Base-by-base conservation (phyloP, 306 rosid species). In the Styphnolobium japonicum region DNA sequence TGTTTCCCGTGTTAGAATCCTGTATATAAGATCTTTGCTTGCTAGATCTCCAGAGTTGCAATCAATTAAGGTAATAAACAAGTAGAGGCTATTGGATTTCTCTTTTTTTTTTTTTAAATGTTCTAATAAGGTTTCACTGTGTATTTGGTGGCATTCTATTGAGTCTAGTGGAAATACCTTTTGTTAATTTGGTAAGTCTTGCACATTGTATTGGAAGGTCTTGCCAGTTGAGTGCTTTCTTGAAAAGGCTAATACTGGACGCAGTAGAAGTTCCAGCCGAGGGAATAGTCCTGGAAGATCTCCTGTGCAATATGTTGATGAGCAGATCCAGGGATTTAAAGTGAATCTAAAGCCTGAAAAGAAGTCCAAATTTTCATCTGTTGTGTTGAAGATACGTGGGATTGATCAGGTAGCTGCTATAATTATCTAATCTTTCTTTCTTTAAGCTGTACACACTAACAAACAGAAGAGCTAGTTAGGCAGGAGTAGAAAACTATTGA, bases 1-100 rank as follows among this genome's bases (percentile, higher is more conserved):
- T 77, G 92, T 94, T 84, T 94, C 98, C 76, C 97, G 98, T 34
- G 98, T 94, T 85, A 90, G 98, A 86, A 92, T 94, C 71, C 86
- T 94, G 83, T 92, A 94, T 80, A 91, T 94, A 80, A 86, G 98
- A 85, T 94, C 98, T 40, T 86, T 94, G 82, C 93, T 94, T 84
- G 95, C 97, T 67, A 92, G 97, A 85, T 92, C 98, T 33, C 95
- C 98, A 2, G 98, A 94, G 85, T 87, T 94, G 86, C 97, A 94
- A 85, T 92, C 98, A 76, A 94, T 94, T 84, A 94, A 92, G 98
- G 98, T 92, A 86, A 64, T 37, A 64, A 33, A 74, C 63, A 18
- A 42, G 55, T 56, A 67, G 65, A 46, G 73, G 63, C 42, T 71
- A 18, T 22, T 3, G 65, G 23, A 18, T 61, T 42, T 69, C 19